Percentiles rank a stretch among this genome's conserved stretches.
Conservation (phyloP, 257 asterid genomes). For the Scutellaria minor region DNA sequence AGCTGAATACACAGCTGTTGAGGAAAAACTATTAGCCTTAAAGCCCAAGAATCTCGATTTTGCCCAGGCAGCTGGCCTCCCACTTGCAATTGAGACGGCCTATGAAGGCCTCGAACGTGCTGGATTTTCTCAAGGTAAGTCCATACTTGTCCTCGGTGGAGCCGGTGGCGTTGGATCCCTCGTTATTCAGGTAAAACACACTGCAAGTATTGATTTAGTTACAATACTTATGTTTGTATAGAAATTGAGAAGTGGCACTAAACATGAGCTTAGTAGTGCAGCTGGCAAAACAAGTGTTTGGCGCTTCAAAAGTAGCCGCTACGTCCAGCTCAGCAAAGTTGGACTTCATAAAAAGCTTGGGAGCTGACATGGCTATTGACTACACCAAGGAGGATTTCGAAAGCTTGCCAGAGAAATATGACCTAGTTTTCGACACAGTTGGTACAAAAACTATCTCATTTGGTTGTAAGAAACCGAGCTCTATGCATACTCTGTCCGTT, state of each 20-base stretch:
- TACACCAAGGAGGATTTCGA: slow-evolving; percentile 83
- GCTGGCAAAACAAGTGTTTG: slow-evolving; percentile 89
- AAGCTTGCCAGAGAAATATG: slow-evolving; percentile 73
- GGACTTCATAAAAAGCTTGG: slow-evolving; percentile 74
- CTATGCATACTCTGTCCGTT: not conserved
- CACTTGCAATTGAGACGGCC: slow-evolving; percentile 89
- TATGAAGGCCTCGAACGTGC: slow-evolving; percentile 83
- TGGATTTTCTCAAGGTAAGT: slow-evolving; percentile 74
- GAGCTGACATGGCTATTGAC: slow-evolving; percentile 83
- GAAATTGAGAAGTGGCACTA: not conserved
- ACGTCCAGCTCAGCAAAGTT: slow-evolving; percentile 74
- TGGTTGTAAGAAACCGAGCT: not conserved
- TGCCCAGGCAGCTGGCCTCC: slow-evolving; percentile 78
- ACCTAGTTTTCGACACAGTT: slow-evolving; percentile 80
- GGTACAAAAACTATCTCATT: slow-evolving; percentile 53
- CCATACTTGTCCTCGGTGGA: slow-evolving; percentile 94
- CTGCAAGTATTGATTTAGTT: not conserved
- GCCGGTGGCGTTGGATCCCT: slow-evolving; percentile 98
- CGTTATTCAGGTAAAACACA: slow-evolving; percentile 68
- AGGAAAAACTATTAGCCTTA: slow-evolving; percentile 80
- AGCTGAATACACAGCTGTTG: slow-evolving; percentile 87
- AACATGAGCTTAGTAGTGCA: slow-evolving; percentile 33
- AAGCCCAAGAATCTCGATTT: slow-evolving; percentile 81
- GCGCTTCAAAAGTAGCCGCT: slow-evolving; percentile 89
- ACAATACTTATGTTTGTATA: not conserved